Percentiles rank a stretch among this genome's conserved stretches.
These are phyloP conservation scores for Capniomyces stellatus DNA, from an alignment of 371 early-diverging fungal genomes.

Conservation along the genomic window DNA sequence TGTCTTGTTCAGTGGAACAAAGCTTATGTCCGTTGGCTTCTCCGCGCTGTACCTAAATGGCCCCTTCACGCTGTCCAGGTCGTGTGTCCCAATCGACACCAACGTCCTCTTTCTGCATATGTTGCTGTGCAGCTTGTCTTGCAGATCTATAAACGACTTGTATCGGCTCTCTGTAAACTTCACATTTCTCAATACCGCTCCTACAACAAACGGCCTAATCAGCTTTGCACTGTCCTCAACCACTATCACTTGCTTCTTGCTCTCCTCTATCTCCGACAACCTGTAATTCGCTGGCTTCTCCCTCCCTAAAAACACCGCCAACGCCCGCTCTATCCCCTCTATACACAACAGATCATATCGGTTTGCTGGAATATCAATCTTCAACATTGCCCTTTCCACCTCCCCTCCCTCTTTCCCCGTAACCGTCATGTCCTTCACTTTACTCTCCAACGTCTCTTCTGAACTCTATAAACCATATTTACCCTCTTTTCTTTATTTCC, in stretches of 20 bases:
- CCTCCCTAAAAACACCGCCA: slow-evolving; percentile 46
- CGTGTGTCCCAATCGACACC: slow-evolving; percentile 98
- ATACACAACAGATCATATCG: slow-evolving; percentile 90
- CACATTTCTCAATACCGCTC: slow-evolving; percentile 86
- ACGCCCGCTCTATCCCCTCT: slow-evolving; percentile 83
- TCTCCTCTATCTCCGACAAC: background rate
- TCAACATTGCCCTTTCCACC: slow-evolving; percentile 62
- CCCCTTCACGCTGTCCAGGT: slow-evolving; percentile 85
- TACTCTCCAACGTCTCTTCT: slow-evolving; percentile 28
- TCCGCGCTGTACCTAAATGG: slow-evolving; percentile 94
- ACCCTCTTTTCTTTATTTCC: too few species aligned
- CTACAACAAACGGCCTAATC: slow-evolving; percentile 81
- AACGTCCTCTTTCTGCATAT: slow-evolving; percentile 91
- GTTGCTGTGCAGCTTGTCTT: slow-evolving; percentile 98
- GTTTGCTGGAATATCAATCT: slow-evolving; percentile 99
- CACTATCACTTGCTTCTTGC: slow-evolving; percentile 10
- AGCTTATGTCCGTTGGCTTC: slow-evolving; percentile 75
- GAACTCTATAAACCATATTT: slow-evolving; percentile 48
- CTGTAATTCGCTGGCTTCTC: slow-evolving; percentile 14
- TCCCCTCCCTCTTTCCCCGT: slow-evolving; percentile 51
- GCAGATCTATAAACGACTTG: slow-evolving; percentile 94
- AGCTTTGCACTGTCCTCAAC: slow-evolving; percentile 34
- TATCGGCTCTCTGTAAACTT: slow-evolving; percentile 69
- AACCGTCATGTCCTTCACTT: slow-evolving; percentile 29
- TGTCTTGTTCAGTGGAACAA: slow-evolving; percentile 90